A percentile compares a stretch with the other conserved stretches of the same genome.
These are phyloP conservation scores for Agrostemma githago DNA, from an alignment of 148 eudicot genomes.

Conservation along the genomic window DNA sequence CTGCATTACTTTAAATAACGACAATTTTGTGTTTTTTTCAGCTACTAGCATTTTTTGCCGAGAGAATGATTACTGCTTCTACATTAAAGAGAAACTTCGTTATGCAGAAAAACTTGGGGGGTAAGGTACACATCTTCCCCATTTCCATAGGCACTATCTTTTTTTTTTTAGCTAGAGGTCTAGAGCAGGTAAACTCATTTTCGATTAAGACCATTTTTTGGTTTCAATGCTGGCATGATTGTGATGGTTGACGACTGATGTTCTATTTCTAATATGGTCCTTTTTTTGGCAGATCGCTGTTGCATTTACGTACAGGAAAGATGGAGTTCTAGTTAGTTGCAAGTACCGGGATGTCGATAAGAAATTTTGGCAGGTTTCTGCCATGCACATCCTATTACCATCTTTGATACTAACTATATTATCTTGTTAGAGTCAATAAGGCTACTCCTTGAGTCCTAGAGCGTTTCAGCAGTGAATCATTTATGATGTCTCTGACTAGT, in stretches of 20 bases:
- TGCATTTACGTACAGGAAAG: slow-evolving; percentile 74
- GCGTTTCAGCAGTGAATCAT: neutral
- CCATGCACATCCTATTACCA: slow-evolving; percentile 7
- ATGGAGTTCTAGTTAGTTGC: slow-evolving; percentile 71
- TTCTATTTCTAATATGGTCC: slow-evolving; percentile 5
- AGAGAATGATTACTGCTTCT: slow-evolving; percentile 70
- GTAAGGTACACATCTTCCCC: slow-evolving; percentile 42
- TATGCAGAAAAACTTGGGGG: slow-evolving; percentile 51
- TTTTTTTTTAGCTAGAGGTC: neutral
- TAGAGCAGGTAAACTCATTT: neutral
- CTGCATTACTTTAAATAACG: neutral
- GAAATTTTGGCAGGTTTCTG: slow-evolving; percentile 86
- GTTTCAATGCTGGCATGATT: neutral
- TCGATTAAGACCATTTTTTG: neutral
- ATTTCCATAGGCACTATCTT: slow-evolving; percentile 8
- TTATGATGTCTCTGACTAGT: slow-evolving; percentile 1
- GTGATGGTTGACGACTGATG: slow-evolving; percentile 9
- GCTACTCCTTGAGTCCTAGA: neutral
- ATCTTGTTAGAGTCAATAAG: neutral
- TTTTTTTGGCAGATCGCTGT: slow-evolving; percentile 55
- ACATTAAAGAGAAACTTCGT: slow-evolving; percentile 67
- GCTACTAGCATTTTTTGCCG: slow-evolving; percentile 72
- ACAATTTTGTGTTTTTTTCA: slow-evolving; percentile 23
- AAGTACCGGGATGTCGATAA: slow-evolving; percentile 68
- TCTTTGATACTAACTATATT: neutral